phyloP scores from a whole-genome alignment of 2,329 filamentous ascomycete species.

The Pseudogymnoascus sp. region DNA sequence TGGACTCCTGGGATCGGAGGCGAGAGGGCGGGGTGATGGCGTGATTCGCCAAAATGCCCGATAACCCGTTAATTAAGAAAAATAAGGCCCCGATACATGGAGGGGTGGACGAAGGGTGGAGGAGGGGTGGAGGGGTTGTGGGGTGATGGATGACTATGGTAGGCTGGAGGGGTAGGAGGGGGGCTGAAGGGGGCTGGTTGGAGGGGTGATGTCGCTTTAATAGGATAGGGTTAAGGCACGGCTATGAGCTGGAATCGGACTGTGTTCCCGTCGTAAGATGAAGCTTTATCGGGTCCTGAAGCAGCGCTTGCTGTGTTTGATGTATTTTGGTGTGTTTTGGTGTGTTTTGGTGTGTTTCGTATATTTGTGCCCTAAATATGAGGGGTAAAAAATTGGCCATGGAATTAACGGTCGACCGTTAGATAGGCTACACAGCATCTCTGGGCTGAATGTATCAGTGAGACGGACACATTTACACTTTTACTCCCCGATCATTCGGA shows the following conservation, averaged over 20 bases:
- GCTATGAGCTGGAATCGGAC: neutral
- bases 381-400: neutral
- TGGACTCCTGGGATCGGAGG: conserved; percentile 1
- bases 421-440: neutral
- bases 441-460: neutral
- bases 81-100: neutral
- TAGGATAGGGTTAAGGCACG: neutral
- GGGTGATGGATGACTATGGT: neutral
- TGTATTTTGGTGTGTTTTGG: neutral
- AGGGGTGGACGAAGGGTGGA: neutral
- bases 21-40: conserved; percentile 1
- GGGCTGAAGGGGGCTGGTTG: too few species aligned
- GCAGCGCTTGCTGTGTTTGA: neutral
- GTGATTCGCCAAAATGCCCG: conserved; percentile 1
- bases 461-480: neutral
- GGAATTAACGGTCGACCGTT: neutral
- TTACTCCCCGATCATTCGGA: neutral
- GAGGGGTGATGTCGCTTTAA: conserved; percentile 2
- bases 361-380: neutral
- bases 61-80: neutral
- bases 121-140: conserved; percentile 1
- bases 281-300: neutral
- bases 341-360: neutral
- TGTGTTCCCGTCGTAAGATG: neutral
- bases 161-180: neutral